Conservation (phyloP, 1,284 basidiomycete species). For the Ustilago hordei region DNA sequence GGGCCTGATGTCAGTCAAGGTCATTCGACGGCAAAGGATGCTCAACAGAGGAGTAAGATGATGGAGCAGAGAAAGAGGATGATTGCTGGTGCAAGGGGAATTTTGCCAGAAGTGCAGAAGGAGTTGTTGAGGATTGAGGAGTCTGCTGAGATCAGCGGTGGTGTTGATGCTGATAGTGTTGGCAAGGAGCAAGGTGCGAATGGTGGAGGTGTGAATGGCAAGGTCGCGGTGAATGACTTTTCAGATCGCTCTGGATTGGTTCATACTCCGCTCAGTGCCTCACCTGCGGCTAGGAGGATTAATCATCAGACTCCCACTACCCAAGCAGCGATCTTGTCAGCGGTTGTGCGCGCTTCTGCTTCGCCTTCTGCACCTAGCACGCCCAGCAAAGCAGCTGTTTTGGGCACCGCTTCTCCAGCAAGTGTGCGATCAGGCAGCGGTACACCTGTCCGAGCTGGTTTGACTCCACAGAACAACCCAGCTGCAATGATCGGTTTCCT, state of each 20-base stretch:
- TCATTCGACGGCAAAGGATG: conserved; percentile 31
- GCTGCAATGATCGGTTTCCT: conserved; percentile 50
- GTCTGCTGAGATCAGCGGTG: conserved; percentile 40
- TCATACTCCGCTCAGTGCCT: conserved; percentile 43
- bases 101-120: conserved; percentile 55
- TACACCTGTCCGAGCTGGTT: conserved; percentile 16
- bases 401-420: not conserved
- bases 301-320: conserved; percentile 34
- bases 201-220: conserved; percentile 4
- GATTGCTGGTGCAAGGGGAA: conserved; percentile 48
- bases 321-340: conserved; percentile 48
- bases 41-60: conserved; percentile 43
- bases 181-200: conserved; percentile 5
- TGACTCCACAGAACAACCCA: conserved; percentile 27
- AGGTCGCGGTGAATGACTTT: conserved; percentile 10
- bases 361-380: conserved; percentile 42
- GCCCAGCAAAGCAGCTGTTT: conserved; percentile 21
- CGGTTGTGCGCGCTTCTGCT: conserved; percentile 45
- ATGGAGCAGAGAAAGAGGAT: conserved; percentile 52
- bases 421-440: conserved; percentile 11
- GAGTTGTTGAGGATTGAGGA: conserved; percentile 53
- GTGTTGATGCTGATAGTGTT: not conserved
- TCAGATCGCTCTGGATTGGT: conserved; percentile 17
- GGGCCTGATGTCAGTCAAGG: conserved; percentile 51
- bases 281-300: conserved; percentile 31